Evolutionary conservation across 441 rosid species (phyloP).

Genomic region (Pelargonium australe): DNA sequence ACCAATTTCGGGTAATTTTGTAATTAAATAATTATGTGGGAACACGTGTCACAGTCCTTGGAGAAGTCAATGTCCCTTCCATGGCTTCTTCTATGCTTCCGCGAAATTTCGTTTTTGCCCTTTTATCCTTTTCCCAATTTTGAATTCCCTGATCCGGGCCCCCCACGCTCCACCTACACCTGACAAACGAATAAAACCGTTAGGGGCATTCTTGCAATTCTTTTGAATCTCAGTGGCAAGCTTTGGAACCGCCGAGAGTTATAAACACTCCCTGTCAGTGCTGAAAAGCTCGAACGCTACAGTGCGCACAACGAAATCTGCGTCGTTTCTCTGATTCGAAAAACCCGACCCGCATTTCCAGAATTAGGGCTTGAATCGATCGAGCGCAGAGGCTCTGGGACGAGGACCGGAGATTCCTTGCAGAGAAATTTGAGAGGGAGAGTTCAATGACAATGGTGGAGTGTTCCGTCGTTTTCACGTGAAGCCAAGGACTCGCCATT

Average conservation of each 20-base stretch:
- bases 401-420: not conserved
- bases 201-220: slow-evolving; percentile 44
- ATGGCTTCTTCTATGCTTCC: not conserved
- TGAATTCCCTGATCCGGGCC: slow-evolving; percentile 29
- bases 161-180: slow-evolving; percentile 17
- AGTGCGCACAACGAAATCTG: slow-evolving; percentile 31
- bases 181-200: slow-evolving; percentile 53
- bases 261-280: slow-evolving; percentile 8
- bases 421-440: slow-evolving; percentile 9
- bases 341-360: slow-evolving; percentile 22
- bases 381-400: slow-evolving; percentile 9
- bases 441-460: slow-evolving; percentile 11
- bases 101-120: slow-evolving; percentile 3
- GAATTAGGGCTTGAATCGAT: slow-evolving; percentile 35
- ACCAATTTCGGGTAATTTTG: not conserved
- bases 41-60: slow-evolving; percentile 3
- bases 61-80: slow-evolving; percentile 3
- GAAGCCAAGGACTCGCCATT: slow-evolving; percentile 10
- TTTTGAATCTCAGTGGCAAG: not conserved
- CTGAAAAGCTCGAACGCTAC: slow-evolving; percentile 14
- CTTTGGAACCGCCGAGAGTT: slow-evolving; percentile 44
- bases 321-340: slow-evolving; percentile 25
- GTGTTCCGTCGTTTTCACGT: slow-evolving; percentile 17
- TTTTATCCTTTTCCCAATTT: slow-evolving; percentile 10
- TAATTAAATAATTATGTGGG: not conserved